Percentiles rank a stretch among this genome's conserved stretches.
These are phyloP conservation scores for Murraya koenigii DNA, from an alignment of 345 rosid species.

Conservation along the genomic window DNA sequence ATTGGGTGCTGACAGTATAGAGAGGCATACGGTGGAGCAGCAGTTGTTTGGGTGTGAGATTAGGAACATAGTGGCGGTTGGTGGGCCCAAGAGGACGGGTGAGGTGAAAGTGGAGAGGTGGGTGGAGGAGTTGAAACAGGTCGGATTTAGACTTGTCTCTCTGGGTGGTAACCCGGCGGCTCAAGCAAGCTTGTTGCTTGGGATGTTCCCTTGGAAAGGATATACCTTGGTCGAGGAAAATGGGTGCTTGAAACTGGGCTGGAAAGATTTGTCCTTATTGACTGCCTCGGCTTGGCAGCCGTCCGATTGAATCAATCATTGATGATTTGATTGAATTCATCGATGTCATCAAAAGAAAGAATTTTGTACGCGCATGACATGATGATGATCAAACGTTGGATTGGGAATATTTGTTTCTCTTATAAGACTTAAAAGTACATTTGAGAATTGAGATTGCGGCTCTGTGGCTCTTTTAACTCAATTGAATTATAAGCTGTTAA, in stretches of 20 bases:
- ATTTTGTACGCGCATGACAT: background rate
- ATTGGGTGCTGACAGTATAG: conserved; percentile 53
- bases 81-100: conserved; percentile 75
- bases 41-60: conserved; percentile 82
- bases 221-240: conserved; percentile 78
- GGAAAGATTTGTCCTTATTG: conserved; percentile 92
- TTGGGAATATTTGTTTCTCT: no score
- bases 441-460: no score
- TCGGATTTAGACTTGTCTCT: conserved; percentile 74
- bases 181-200: conserved; percentile 78
- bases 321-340: background rate
- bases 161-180: conserved; percentile 85
- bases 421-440: no score
- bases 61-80: conserved; percentile 73
- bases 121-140: conserved; percentile 67
- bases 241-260: conserved; percentile 80
- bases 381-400: background rate
- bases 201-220: conserved; percentile 96
- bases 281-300: conserved; percentile 95
- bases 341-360: background rate
- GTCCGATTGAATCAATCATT: conserved; percentile 35
- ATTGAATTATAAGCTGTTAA: no score
- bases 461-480: no score
- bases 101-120: conserved; percentile 74
- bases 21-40: conserved; percentile 92